These are phyloP conservation scores for Pleurotus cornucopiae DNA, from an alignment of 768 basidiomycete species.

Conservation along the genomic window DNA sequence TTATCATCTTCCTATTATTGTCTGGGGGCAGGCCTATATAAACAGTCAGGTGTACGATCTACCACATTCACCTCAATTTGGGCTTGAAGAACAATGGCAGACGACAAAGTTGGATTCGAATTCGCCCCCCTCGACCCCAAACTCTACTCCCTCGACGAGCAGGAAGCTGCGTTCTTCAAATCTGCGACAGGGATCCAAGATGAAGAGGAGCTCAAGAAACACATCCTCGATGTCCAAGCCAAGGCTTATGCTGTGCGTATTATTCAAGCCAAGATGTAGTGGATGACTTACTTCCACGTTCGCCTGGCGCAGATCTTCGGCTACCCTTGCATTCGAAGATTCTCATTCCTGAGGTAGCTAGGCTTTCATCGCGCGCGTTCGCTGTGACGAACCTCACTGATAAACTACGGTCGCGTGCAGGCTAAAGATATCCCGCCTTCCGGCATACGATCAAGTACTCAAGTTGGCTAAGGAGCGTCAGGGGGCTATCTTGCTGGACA, in stretches of 20 bases:
- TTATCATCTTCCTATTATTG: no score
- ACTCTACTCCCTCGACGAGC: conserved; percentile 20
- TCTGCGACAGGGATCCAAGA: conserved; percentile 30
- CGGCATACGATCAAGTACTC: conserved; percentile 27
- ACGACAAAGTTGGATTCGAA: no score
- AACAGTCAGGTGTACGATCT: no score
- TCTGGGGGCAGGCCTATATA: no score
- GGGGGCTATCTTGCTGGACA: conserved; percentile 33
- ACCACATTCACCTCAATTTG: no score
- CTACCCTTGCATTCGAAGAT: conserved; percentile 28
- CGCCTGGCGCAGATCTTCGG: conserved; percentile 17
- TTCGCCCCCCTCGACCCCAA: background rate
- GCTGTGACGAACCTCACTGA: background rate
- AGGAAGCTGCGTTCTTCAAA: conserved; percentile 32
- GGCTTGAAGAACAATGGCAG: no score
- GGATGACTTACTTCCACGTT: conserved; percentile 21
- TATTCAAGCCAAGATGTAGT: conserved; percentile 15
- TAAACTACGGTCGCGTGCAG: background rate
- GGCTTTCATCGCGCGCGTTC: background rate
- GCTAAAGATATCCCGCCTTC: conserved; percentile 29
- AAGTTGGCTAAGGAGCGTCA: conserved; percentile 19
- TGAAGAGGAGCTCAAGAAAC: conserved; percentile 31
- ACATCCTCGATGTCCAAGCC: conserved; percentile 31
- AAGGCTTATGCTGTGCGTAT: conserved; percentile 26
- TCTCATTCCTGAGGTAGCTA: conserved; percentile 23